These are phyloP conservation scores for Dalechampia spathulata DNA, from an alignment of 441 rosid species.

Conservation along the genomic window DNA sequence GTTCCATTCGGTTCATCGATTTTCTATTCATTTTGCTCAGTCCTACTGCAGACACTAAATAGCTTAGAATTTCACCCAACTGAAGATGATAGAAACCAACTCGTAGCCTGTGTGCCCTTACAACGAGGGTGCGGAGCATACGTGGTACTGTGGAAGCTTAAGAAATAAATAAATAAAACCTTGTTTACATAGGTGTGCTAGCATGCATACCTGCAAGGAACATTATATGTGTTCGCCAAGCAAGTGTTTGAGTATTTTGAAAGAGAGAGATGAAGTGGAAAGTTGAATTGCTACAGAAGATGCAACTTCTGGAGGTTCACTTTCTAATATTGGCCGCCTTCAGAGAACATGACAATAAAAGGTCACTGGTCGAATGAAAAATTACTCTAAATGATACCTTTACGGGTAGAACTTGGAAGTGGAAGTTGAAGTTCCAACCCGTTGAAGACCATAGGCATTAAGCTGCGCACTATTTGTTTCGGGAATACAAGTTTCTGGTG, in stretches of 20 bases:
- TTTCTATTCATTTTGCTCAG: no score
- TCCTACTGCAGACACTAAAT: slow-evolving; percentile 47
- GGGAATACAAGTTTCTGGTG: background rate
- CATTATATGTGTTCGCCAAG: slow-evolving; percentile 85
- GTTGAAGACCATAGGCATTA: background rate
- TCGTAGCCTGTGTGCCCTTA: background rate
- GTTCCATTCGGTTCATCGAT: no score
- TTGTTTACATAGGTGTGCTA: background rate
- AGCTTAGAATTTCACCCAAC: slow-evolving; percentile 12
- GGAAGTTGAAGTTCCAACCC: background rate
- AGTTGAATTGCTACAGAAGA: slow-evolving; percentile 65
- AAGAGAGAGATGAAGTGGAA: slow-evolving; percentile 50
- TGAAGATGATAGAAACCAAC: background rate
- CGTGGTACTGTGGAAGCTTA: slow-evolving; percentile 8
- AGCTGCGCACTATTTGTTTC: background rate
- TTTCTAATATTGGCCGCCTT: slow-evolving; percentile 45
- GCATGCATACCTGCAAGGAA: slow-evolving; percentile 62
- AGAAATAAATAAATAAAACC: slow-evolving; percentile 10
- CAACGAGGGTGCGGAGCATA: slow-evolving; percentile 15
- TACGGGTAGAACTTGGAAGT: background rate
- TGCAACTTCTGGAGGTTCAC: slow-evolving; percentile 39
- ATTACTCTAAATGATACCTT: background rate
- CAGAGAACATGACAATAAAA: slow-evolving; percentile 24
- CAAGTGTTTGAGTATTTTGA: slow-evolving; percentile 55
- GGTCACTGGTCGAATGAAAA: slow-evolving; percentile 19